phyloP scores from a whole-genome alignment of 129 eudicot genomes.

The Ambrosia artemisiifolia region DNA sequence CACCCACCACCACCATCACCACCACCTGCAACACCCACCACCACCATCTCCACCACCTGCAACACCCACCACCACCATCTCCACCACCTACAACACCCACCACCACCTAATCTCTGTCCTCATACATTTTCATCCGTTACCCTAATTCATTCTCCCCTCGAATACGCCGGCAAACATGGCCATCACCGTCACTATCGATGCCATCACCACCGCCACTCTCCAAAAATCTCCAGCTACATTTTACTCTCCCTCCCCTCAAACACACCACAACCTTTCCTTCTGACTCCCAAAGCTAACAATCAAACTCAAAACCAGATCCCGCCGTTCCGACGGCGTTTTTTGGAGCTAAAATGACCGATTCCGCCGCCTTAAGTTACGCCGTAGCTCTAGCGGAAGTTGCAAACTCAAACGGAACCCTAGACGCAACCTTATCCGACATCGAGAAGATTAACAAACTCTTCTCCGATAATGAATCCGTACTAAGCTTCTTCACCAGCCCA shows the following conservation, averaged over 20 bases:
- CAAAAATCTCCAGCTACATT: slow-evolving; percentile 40
- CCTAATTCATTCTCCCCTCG: not conserved
- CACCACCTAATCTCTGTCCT: too few species aligned
- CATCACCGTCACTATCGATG: slow-evolving; percentile 22
- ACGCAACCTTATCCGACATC: slow-evolving; percentile 47
- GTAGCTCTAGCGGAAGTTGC: slow-evolving; percentile 70
- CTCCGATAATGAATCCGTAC: slow-evolving; percentile 32
- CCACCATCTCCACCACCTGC: too few species aligned
- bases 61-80: too few species aligned
- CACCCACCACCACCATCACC: too few species aligned
- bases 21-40: too few species aligned
- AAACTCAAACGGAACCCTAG: slow-evolving; percentile 51
- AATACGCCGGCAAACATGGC: slow-evolving; percentile 33
- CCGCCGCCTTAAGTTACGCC: slow-evolving; percentile 69
- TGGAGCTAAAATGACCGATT: slow-evolving; percentile 39
- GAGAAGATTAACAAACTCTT: slow-evolving; percentile 58
- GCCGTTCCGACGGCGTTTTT: slow-evolving; percentile 31
- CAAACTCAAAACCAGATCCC: slow-evolving; percentile 27
- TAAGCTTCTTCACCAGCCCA: slow-evolving; percentile 52
- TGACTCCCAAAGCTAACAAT: slow-evolving; percentile 28
- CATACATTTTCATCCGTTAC: not conserved
- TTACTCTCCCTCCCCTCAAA: slow-evolving; percentile 34
- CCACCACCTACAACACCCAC: too few species aligned
- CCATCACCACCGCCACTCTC: slow-evolving; percentile 18
- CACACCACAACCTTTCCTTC: slow-evolving; percentile 26